Evolutionary conservation across 23 red algal species (phyloP).

Genomic region (Agarophyton chilense): DNA sequence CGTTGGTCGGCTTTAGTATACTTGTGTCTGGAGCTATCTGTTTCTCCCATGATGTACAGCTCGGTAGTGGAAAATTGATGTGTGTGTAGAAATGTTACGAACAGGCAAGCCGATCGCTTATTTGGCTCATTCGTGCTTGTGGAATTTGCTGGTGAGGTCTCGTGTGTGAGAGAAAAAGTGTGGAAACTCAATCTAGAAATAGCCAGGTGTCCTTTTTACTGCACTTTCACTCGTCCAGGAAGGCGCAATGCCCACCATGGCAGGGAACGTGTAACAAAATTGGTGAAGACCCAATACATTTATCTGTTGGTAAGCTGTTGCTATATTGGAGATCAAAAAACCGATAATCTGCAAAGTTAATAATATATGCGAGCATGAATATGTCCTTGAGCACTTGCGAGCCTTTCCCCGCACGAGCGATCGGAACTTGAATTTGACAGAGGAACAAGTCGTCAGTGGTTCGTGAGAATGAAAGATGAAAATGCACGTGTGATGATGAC

Average conservation of each 20-base stretch:
- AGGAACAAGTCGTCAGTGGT: no score
- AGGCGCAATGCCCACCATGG: no score
- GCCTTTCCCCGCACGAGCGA: conserved; percentile 24
- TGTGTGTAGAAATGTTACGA: conserved; percentile 4
- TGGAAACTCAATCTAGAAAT: conserved; percentile 64
- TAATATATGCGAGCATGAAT: conserved; percentile 59
- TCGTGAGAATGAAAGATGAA: no score
- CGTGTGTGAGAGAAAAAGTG: conserved; percentile 63
- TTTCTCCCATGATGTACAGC: neutral
- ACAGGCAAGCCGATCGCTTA: neutral
- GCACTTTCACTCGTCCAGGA: conserved; percentile 56
- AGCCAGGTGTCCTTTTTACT: neutral
- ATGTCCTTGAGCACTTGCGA: conserved; percentile 63
- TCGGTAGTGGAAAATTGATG: neutral
- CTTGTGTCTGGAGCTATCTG: conserved; percentile 12
- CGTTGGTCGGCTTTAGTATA: neutral
- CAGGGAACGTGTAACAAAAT: no score
- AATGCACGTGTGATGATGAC: conserved; percentile 6
- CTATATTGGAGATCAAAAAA: conserved; percentile 64
- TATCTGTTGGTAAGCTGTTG: conserved; percentile 76
- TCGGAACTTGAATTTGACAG: no score
- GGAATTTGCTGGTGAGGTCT: neutral
- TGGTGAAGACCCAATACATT: no score
- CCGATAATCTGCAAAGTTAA: conserved; percentile 82
- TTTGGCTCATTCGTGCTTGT: neutral